Conservation (phyloP, 2,329 filamentous ascomycete genomes). For the Pezicula radicicola region DNA sequence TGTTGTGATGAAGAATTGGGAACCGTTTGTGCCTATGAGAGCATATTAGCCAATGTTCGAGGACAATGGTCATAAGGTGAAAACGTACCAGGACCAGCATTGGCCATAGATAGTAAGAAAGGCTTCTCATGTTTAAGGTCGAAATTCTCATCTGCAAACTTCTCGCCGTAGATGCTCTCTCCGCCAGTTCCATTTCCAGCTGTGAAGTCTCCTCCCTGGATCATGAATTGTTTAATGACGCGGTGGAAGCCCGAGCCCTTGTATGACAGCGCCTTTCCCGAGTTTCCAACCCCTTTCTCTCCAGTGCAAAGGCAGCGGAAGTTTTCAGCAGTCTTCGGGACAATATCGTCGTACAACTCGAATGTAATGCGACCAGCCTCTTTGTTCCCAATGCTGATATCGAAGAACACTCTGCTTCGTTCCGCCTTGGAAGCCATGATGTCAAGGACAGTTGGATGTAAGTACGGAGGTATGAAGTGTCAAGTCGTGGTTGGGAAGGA, state of each 20-base stretch:
- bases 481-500: not conserved
- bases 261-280: slow-evolving; percentile 85
- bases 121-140: slow-evolving; percentile 86
- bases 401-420: slow-evolving; percentile 80
- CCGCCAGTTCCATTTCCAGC: slow-evolving; percentile 91
- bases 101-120: slow-evolving; percentile 96
- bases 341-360: slow-evolving; percentile 74
- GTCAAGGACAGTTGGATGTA: not conserved
- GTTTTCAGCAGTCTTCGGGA: slow-evolving; percentile 95
- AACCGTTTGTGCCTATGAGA: slow-evolving; percentile 78
- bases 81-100: slow-evolving; percentile 79
- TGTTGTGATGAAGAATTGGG: slow-evolving; percentile 96
- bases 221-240: slow-evolving; percentile 99
- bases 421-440: slow-evolving; percentile 33
- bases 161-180: slow-evolving; percentile 95
- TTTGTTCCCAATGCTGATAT: slow-evolving; percentile 77
- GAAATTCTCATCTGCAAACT: slow-evolving; percentile 98
- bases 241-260: slow-evolving; percentile 93
- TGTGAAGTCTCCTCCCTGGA: slow-evolving; percentile 96
- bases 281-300: slow-evolving; percentile 81
- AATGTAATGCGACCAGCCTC: slow-evolving; percentile 77
- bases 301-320: slow-evolving; percentile 93
- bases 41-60: not conserved
- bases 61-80: too few relatives aligned
- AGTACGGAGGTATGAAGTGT: slow-evolving; percentile 19